Percentiles rank a stretch among this genome's conserved stretches.
These are phyloP conservation scores for Parafenestella ontariensis DNA, from an alignment of 2,329 filamentous ascomycete species.

Conservation along the genomic window DNA sequence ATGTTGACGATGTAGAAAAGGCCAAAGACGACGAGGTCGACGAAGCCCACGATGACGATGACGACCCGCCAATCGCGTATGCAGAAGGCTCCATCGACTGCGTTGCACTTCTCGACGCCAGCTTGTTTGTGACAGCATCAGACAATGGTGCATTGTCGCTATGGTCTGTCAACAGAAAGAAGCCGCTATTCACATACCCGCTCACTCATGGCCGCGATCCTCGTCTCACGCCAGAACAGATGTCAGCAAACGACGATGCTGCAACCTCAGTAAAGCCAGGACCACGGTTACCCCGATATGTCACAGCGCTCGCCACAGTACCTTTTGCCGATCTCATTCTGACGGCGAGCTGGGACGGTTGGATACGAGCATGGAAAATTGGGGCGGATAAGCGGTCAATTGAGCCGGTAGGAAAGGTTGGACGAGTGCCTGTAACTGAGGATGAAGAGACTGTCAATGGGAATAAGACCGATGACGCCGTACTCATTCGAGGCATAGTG, in stretches of 20 bases:
- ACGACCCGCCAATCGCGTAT: constrained; percentile 54
- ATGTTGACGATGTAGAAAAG: constrained; percentile 51
- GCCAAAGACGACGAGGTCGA: constrained; percentile 56
- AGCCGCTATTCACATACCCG: constrained; percentile 80
- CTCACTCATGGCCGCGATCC: constrained; percentile 87
- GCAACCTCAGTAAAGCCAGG: constrained; percentile 56
- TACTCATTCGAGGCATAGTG: constrained; percentile 73
- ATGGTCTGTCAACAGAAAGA: constrained; percentile 94
- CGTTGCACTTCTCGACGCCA: constrained; percentile 86
- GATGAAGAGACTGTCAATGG: constrained; percentile 16
- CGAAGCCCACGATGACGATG: constrained; percentile 48
- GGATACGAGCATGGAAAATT: constrained; percentile 83
- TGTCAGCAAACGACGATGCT: constrained; percentile 70
- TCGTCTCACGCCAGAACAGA: constrained; percentile 69
- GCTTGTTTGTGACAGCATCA: constrained; percentile 88
- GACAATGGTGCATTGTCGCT: constrained; percentile 88
- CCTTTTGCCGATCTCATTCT: constrained; percentile 91
- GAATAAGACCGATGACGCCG: constrained; percentile 25
- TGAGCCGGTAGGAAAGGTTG: constrained; percentile 73
- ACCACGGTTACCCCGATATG: constrained; percentile 77
- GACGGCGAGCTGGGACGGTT: constrained; percentile 93
- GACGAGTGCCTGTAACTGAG: constrained; percentile 41
- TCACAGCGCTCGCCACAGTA: constrained; percentile 85
- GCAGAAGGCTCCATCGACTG: constrained; percentile 88
- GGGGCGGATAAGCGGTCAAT: constrained; percentile 76